These are phyloP conservation scores for Lipomyces yamadae DNA, from an alignment of 805 yeast species.

Conservation along the genomic window DNA sequence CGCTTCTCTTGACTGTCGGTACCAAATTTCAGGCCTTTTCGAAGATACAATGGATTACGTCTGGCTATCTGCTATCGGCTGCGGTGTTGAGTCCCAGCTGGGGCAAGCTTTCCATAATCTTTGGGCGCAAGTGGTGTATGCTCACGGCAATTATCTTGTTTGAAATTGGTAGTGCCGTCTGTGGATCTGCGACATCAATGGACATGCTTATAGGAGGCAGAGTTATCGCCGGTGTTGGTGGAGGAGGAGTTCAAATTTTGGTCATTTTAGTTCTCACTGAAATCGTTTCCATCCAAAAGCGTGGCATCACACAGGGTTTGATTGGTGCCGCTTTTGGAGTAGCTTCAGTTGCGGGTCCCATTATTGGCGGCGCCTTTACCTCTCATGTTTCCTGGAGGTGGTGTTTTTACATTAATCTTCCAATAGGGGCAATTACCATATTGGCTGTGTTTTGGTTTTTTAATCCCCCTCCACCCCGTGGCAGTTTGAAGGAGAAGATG, in stretches of 20 bases:
- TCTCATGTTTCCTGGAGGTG: conserved; percentile 55
- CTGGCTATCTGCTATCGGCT: conserved; percentile 64
- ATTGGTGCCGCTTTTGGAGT: conserved; percentile 44
- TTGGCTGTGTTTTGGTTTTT: conserved; percentile 42
- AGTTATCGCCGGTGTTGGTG: conserved; percentile 71
- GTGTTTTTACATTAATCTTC: conserved; percentile 56
- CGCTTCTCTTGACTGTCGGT: conserved; percentile 64
- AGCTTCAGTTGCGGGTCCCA: conserved; percentile 59
- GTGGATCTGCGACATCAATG: conserved; percentile 47
- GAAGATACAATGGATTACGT: conserved; percentile 59
- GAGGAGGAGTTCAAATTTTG: conserved; percentile 66
- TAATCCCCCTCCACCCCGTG: conserved; percentile 45
- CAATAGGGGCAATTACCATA: conserved; percentile 43
- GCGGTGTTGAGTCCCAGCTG: conserved; percentile 75
- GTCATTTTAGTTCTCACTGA: conserved; percentile 63
- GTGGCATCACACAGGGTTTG: conserved; percentile 43
- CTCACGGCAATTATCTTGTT: conserved; percentile 45
- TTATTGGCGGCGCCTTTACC: conserved; percentile 58
- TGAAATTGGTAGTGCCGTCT: conserved; percentile 45
- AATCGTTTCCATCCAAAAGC: conserved; percentile 52
- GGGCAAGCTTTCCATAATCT: conserved; percentile 70
- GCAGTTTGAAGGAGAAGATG: conserved; percentile 49
- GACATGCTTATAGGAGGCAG: conserved; percentile 69
- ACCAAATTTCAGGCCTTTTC: conserved; percentile 53
- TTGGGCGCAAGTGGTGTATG: conserved; percentile 43